Evolutionary conservation across 2,329 filamentous ascomycete species (phyloP), one percentile per base, ranked within the genome.

Genomic region (Penicillium sp.): DNA sequence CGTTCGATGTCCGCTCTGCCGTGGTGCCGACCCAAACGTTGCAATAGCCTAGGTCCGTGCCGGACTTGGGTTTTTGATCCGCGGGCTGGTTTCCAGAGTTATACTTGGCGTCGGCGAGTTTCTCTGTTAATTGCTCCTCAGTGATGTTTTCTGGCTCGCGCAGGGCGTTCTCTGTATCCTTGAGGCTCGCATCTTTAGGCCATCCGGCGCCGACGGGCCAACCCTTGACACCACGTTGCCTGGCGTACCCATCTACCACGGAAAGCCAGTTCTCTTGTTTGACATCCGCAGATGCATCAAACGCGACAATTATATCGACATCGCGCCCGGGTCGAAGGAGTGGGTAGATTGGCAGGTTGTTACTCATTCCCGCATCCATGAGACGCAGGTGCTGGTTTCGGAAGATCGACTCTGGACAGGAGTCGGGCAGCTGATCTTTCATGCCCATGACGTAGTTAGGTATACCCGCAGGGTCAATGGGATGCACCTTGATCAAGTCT

Each of bases 331-430:
- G 91, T 11, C 94, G 86, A 18, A 99, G 85, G 4, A 97, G 82
- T 0, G 94, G 94, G 71, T 99, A 99, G 40, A 97, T 92, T 2
- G 94, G 94, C 9, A 99, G 80, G 69, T 99, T 99, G 72, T 99
- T 97, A 62, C 90, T 95, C 94, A 99, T 99, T 49, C 94, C 94
- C 2, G 94, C 92, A 72, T 99, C 94, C 92, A 97, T 97, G 16
- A 93, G 81, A 61, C 90, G 87, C 18, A 93, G 81, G 70, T 96
- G 88, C 43, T 87, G 81, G 14, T 81, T 82, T 18, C 84, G 79
- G 66, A 89, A 86, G 38, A 96, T 84, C 56, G 85, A 91, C 32
- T 87, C 84, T 0, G 94, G 92, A n/a, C 88, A 89, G 0, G 90
- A 89, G 1, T 83, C 75, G 0, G 91, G 89, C 7, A 99, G 79